Evolutionary conservation across 192 early-diverging fungal genomes (phyloP).

Genomic region (Linnemannia zychae): DNA sequence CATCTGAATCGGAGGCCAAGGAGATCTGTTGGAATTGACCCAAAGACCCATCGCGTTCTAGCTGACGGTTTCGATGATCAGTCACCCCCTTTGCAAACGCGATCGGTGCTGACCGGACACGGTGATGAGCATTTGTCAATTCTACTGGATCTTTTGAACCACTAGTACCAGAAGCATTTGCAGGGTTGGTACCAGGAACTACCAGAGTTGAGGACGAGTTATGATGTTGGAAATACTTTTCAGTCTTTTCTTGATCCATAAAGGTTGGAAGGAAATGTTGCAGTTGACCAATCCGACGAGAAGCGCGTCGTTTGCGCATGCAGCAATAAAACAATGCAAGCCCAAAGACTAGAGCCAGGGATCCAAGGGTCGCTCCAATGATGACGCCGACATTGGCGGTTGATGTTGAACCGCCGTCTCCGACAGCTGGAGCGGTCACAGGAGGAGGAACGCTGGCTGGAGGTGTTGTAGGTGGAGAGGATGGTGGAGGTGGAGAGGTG

Average conservation of each 20-base stretch:
- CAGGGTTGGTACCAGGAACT: conserved; percentile 4
- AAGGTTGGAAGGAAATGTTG: conserved; percentile 49
- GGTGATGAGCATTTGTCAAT: conserved; percentile 40
- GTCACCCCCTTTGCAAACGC: conserved; percentile 42
- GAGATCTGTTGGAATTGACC: conserved; percentile 56
- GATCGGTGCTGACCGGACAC: conserved; percentile 40
- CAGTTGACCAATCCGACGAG: conserved; percentile 43
- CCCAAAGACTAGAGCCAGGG: conserved; percentile 24
- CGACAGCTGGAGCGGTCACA: not conserved
- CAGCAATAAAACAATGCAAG: conserved; percentile 42
- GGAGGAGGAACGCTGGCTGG: not conserved
- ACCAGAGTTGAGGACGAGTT: conserved; percentile 33
- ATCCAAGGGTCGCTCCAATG: conserved; percentile 16
- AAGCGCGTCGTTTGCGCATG: conserved; percentile 45
- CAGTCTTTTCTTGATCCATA: conserved; percentile 55
- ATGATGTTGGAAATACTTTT: conserved; percentile 40
- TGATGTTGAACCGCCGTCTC: not conserved
- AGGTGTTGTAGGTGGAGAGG: not conserved
- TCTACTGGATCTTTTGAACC: not conserved
- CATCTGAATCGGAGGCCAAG: conserved; percentile 29
- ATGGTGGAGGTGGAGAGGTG: not conserved
- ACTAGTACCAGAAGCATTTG: not conserved
- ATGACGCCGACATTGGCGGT: conserved; percentile 17
- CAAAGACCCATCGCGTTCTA: conserved; percentile 45
- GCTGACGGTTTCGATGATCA: conserved; percentile 39